These are phyloP conservation scores for Epipyxis sp. DNA, from an alignment of 108 stramenopile species.

Conservation along the genomic window DNA sequence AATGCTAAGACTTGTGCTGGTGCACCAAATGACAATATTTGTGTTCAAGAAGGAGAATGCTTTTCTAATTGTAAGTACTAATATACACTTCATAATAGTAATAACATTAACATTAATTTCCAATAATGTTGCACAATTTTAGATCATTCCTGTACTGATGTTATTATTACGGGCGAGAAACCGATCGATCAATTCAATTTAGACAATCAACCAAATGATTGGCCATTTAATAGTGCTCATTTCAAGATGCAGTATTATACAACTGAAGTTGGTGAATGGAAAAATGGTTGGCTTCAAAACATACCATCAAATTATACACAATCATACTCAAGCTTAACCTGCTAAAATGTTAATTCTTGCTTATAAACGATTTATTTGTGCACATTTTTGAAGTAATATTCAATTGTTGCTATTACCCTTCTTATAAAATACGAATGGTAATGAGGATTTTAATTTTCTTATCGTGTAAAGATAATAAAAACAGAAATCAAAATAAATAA, in stretches of 20 bases:
- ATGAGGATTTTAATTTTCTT: too few species aligned
- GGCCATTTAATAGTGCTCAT: conserved; percentile 27
- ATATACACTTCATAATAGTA: neutral
- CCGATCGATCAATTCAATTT: conserved; percentile 7
- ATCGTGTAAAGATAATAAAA: too few species aligned
- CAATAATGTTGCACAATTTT: neutral
- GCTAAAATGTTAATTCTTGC: too few species aligned
- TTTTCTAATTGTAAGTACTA: conserved; percentile 25
- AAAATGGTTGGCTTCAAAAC: conserved; percentile 27
- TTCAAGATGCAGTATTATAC: conserved; percentile 17
- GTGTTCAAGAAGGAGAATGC: conserved; percentile 9
- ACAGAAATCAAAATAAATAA: too few species aligned
- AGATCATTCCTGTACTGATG: conserved; percentile 29
- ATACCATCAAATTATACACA: neutral
- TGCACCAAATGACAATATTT: conserved; percentile 22
- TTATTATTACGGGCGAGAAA: neutral
- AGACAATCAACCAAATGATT: conserved; percentile 5
- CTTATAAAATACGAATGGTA: too few species aligned
- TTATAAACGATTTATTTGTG: too few species aligned
- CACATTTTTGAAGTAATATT: too few species aligned
- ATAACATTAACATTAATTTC: neutral
- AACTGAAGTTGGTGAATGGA: conserved; percentile 12
- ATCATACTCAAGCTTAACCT: neutral
- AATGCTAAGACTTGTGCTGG: neutral
- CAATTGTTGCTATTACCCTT: too few species aligned